A percentile compares a stretch with the other conserved stretches of the same genome.
These are phyloP conservation scores for Diplodia scrobiculata DNA, from an alignment of 2,329 filamentous ascomycete species.

Conservation along the genomic window DNA sequence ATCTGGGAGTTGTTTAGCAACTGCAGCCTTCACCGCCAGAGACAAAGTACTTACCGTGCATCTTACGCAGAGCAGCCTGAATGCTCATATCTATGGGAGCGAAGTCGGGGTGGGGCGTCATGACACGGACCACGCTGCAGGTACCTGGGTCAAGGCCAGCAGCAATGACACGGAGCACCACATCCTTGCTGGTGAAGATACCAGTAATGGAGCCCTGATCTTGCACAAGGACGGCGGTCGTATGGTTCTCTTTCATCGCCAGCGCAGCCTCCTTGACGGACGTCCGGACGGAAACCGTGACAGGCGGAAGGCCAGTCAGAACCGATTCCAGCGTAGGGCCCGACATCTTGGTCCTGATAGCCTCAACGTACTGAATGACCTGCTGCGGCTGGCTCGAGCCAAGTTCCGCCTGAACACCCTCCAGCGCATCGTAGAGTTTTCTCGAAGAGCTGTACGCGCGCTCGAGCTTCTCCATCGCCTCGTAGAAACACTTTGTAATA, in stretches of 20 bases:
- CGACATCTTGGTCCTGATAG: conserved; percentile 93
- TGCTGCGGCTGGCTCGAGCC: conserved; percentile 95
- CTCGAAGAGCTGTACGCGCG: conserved; percentile 97
- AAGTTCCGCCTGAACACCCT: conserved; percentile 95
- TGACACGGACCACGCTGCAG: conserved; percentile 96
- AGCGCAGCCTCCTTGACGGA: conserved; percentile 94
- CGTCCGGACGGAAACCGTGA: conserved; percentile 91
- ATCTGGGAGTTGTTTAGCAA: conserved; percentile 57
- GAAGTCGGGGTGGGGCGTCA: conserved; percentile 99
- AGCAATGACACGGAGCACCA: conserved; percentile 95
- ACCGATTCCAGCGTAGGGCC: conserved; percentile 95
- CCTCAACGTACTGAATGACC: conserved; percentile 98
- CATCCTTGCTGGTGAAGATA: conserved; percentile 99
- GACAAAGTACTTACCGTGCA: conserved; percentile 73
- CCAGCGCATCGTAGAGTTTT: conserved; percentile 94
- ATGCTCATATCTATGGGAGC: conserved; percentile 99
- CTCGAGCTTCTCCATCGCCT: conserved; percentile 99
- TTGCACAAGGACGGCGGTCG: conserved; percentile 91
- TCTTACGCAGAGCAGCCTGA: conserved; percentile 94
- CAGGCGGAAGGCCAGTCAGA: conserved; percentile 85
- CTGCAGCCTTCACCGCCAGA: neutral
- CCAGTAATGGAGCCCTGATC: conserved; percentile 97
- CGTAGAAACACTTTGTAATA: conserved; percentile 99
- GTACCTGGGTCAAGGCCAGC: conserved; percentile 90
- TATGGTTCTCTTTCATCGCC: conserved; percentile 98